Evolutionary conservation across 2,329 filamentous ascomycete genomes (phyloP), one percentile per base, ranked within the genome.

Genomic region (Penicillium brasilianum): DNA sequence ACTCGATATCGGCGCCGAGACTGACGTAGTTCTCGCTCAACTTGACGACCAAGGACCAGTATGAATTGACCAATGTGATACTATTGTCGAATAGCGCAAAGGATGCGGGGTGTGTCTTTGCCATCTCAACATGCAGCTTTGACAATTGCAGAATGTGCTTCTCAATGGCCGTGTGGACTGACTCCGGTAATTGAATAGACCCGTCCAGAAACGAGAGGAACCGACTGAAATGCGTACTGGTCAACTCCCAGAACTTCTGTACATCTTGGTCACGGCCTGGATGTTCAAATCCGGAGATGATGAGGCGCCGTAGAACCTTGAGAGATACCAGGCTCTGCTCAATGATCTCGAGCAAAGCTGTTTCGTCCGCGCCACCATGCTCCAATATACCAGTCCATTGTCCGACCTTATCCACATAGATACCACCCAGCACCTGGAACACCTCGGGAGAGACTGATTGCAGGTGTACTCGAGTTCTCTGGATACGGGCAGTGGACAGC

Each of bases 41-140:
- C 44, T 88, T 87, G 44, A 88, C 85, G 25, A 95, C 87, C 6
- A 97, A 81, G 32, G 86, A 85, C 94, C 95, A 98, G 76, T 98
- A 98, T 16, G 90, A 88, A 66, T 87, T 87, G 1, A 91, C 88
- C 25, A 98, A 85, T 16, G 88, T 83, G 16, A 96, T 80, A 2
- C 92, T 93, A 70, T 91, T 89, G 1, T 93, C 92, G 7, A 99
- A 84, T 13, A 92, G 82, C 0, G 89, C 88, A 76, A 97, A 98
- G 57, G 92, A 91, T 3, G 90, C 88, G 1, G 93, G 88, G 74
- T 97, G 93, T 5, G 83, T 80, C 53, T 87, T 87, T 1, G 92
- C 88, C 89, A 98, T 94, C 58, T 92, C 89, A 41, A 96, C 84
- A 74, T 98, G 95, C 3, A 99, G 81, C 77, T 98, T 99, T 3